These are phyloP conservation scores for Populus pruinosa DNA, from an alignment of 345 rosid genomes.

Conservation along the genomic window DNA sequence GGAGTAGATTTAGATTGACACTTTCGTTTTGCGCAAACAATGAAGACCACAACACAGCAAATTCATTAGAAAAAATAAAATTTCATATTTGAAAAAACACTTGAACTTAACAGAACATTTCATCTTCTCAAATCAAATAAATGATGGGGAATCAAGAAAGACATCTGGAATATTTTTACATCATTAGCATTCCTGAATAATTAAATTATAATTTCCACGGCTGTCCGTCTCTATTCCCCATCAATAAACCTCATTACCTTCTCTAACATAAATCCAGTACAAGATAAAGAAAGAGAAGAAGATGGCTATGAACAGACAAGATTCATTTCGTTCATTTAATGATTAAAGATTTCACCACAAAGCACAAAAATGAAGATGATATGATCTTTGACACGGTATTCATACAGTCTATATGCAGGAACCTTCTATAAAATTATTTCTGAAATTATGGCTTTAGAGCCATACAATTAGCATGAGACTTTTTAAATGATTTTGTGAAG, in stretches of 20 bases:
- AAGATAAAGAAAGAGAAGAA: neutral
- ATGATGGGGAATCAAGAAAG: neutral
- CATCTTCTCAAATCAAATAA: neutral
- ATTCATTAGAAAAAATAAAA: slow-evolving; percentile 4
- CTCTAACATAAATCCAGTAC: slow-evolving; percentile 11
- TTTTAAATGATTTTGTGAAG: neutral
- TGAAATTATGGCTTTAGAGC: neutral
- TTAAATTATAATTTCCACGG: neutral
- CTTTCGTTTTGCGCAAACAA: slow-evolving; percentile 8
- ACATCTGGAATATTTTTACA: neutral
- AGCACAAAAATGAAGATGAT: neutral
- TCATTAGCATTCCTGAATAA: neutral
- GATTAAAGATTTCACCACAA: neutral
- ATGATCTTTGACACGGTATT: neutral
- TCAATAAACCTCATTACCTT: slow-evolving; percentile 6
- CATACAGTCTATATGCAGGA: neutral
- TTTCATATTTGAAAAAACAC: neutral
- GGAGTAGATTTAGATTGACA: neutral
- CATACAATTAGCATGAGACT: neutral
- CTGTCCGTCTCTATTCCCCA: neutral
- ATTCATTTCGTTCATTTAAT: neutral
- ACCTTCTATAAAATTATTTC: neutral
- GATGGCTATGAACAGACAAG: neutral
- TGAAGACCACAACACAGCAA: neutral
- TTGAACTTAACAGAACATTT: neutral